Base-by-base conservation (phyloP, 2,329 filamentous ascomycete species). In the Plenodomus tracheiphilus region DNA sequence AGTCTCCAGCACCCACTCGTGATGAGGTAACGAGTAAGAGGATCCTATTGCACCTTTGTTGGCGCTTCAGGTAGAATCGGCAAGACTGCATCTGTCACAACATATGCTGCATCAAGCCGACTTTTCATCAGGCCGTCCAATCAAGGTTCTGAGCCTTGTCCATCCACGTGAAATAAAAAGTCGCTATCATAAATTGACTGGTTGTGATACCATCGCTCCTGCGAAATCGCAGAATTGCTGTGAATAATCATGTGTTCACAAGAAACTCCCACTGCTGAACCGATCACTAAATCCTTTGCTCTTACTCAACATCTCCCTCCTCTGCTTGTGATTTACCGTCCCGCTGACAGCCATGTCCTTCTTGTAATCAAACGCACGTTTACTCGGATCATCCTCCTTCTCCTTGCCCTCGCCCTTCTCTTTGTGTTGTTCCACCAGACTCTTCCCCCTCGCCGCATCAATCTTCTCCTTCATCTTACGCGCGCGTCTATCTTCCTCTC, bases 341-440 rank as follows among this genome's bases (percentile, higher is more conserved):
- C 84, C 83, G 8, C 87, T 86, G 2, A 89, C 75, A 34, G 84
- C 87, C 84, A 97, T 96, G 71, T 97, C 94, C 76, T 97, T 97
- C 71, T 97, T 90, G 54, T 85, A 82, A 74, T 97, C 91, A 73
- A 97, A 97, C 0, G 84, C 87, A 52, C 93, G 81, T 73, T 88
- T 87, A 71, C 91, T 96, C 0, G 94, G 93, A 68, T 97, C 92
- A 73, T 97, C 93, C 41, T 78, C 76, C 18, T 94, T 89, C 55
- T 90, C 84, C 54, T 86, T 84, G 16, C 81, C 77, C 6, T 68
- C 74, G 32, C 71, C 73, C 18, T 69, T 72, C 54, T 74, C 75
- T 51, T 73, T 69, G 43, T 80, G 78, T 55, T 76, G 71, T 47
- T 78, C 75, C 40, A 77, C 73, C 18, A 81, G 53, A 25, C 75